These are phyloP conservation scores for Mycogone perniciosa DNA, from an alignment of 2,329 filamentous ascomycete genomes.

Conservation along the genomic window DNA sequence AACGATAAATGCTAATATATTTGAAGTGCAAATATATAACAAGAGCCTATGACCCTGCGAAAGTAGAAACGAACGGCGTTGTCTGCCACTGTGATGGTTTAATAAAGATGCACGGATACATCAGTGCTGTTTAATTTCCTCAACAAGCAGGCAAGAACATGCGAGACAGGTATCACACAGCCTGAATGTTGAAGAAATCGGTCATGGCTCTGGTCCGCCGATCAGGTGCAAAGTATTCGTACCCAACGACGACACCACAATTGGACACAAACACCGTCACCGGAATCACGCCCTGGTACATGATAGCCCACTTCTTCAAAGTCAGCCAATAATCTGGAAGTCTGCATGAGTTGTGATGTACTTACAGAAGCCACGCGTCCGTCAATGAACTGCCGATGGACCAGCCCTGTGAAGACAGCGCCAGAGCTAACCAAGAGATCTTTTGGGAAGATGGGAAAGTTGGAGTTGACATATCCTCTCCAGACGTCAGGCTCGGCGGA, in stretches of 20 bases:
- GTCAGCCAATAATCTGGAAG: not conserved
- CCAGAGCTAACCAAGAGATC: conserved; percentile 22
- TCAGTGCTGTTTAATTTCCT: too few species aligned
- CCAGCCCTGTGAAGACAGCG: conserved; percentile 22
- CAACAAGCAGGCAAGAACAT: not conserved
- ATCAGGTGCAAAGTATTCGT: conserved; percentile 28
- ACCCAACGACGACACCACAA: conserved; percentile 30
- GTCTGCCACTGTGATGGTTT: too few species aligned
- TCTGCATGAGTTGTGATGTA: not conserved
- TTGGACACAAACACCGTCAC: conserved; percentile 30
- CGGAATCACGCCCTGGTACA: conserved; percentile 29
- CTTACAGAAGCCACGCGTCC: conserved; percentile 22
- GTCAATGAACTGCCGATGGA: conserved; percentile 14
- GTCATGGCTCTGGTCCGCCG: conserved; percentile 25
- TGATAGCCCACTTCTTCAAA: conserved; percentile 28
- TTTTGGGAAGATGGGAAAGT: conserved; percentile 29
- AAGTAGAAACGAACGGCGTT: too few species aligned
- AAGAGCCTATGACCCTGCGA: too few species aligned
- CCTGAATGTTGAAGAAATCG: conserved; percentile 25
- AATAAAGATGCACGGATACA: too few species aligned
- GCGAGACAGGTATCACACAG: not conserved
- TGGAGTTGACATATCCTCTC: conserved; percentile 31
- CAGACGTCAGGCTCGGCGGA: conserved; percentile 19
- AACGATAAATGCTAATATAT: not conserved
- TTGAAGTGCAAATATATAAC: not conserved